Evolutionary conservation across 495 filamentous ascomycete species (phyloP), one percentile per base, ranked within the genome.

Genomic region (Alectoria sarmentosa): DNA sequence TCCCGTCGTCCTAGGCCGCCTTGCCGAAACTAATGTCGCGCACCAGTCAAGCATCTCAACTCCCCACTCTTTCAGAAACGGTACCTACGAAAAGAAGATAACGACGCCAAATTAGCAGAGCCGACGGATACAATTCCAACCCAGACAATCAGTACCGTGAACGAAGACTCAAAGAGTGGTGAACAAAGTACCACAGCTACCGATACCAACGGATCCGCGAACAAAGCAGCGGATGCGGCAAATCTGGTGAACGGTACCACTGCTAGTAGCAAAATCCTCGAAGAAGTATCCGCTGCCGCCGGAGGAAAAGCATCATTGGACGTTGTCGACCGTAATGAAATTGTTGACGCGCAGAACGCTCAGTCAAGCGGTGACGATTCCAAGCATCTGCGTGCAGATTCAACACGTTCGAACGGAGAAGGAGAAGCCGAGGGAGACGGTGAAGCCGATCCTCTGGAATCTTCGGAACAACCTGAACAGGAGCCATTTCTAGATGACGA

Each of bases 21-120:
- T 28, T 48, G 26, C 3, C 1, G 1, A 34, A 17, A 14, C 60
- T 49, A 39, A 48, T 7, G 1, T 61, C 4, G 32, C 30, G 10
- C 34, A 52, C 4, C 5, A 62, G 34, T 34, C 36, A 55, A 32
- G 23, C 1, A 55, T 32, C 28, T 55, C 34, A 34, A 55, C 6
- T 55, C 46, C 14, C 46, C 60, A 19, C 23, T 55, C 19, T 62
- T 41, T 21, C 60, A 32, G n/a, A 49, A 15, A 21, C 46, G 60
- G 38, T 30, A 41, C 36, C 5, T 54, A 17, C 52, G 30, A 34
- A 34, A 34, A 21, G 52, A 55, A 19, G n/a, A 34, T 13, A 30
- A 34, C 15, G 30, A n/a, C 21, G n/a, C 34, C 30, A 34, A 55
- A 1, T 5, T 8, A 55, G 28, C 52, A 55, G 30, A 55, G 30